phyloP scores from a whole-genome alignment of 345 rosid genomes.

The Eucalyptus cloeziana region DNA sequence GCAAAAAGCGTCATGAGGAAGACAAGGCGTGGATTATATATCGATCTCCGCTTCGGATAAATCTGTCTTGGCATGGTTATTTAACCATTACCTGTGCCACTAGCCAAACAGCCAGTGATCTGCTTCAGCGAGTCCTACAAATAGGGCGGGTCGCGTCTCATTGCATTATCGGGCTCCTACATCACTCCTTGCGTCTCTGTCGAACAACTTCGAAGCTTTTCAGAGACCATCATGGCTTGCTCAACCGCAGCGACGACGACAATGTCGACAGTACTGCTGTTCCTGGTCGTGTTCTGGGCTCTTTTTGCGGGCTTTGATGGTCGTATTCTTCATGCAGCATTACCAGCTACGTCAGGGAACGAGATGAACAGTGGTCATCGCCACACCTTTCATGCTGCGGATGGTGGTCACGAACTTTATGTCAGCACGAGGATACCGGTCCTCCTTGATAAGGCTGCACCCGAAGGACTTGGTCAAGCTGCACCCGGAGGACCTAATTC shows the following conservation, averaged over 20 bases:
- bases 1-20: neutral
- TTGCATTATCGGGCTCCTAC: neutral
- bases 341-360: neutral
- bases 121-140: neutral
- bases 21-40: neutral
- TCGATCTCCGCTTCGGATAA: neutral
- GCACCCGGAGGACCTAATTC: conserved; percentile 20
- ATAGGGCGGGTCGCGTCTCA: neutral
- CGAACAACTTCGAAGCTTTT: neutral
- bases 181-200: neutral
- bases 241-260: neutral
- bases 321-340: neutral
- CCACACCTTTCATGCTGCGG: neutral
- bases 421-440: neutral
- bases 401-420: neutral
- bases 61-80: neutral
- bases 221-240: neutral
- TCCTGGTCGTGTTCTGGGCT: neutral
- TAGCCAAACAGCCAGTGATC: neutral
- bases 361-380: neutral
- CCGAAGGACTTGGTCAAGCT: neutral
- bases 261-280: neutral
- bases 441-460: neutral
- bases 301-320: neutral
- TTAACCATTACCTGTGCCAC: neutral